phyloP scores from a whole-genome alignment of 2,329 filamentous ascomycete species.

The Neurospora crassa region DNA sequence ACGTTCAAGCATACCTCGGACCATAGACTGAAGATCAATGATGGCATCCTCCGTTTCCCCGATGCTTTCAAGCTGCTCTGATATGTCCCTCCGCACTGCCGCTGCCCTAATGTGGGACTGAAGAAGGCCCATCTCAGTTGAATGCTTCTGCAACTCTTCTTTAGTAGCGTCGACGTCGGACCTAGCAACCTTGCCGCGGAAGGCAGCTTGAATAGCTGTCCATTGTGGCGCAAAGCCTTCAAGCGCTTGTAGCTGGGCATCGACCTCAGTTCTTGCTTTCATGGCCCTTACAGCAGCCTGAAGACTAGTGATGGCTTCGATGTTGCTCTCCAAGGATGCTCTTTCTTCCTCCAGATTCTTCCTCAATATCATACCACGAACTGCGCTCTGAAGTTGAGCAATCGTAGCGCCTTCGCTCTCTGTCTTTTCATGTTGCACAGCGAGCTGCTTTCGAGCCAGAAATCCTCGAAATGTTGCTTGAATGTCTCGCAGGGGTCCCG shows the following conservation, averaged over 20 bases:
- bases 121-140: constrained; percentile 33
- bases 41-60: constrained; percentile 35
- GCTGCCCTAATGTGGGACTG: constrained; percentile 45
- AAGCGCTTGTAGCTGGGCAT: constrained; percentile 40
- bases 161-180: constrained; percentile 33
- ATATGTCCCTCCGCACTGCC: constrained; percentile 42
- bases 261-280: constrained; percentile 46
- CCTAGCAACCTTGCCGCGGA: constrained; percentile 40
- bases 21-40: constrained; percentile 45
- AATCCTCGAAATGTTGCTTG: constrained; percentile 60
- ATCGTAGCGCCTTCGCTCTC: constrained; percentile 34
- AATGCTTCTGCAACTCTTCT: constrained; percentile 37
- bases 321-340: constrained; percentile 40
- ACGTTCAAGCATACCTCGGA: constrained; percentile 53
- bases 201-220: constrained; percentile 37
- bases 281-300: constrained; percentile 59
- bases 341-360: constrained; percentile 44
- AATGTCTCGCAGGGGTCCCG: constrained; percentile 54
- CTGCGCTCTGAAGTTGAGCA: constrained; percentile 52
- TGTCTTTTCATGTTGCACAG: constrained; percentile 44
- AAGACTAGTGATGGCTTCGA: constrained; percentile 41
- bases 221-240: constrained; percentile 39
- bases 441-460: constrained; percentile 46
- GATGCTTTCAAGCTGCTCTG: constrained; percentile 38
- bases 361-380: constrained; percentile 57